phyloP scores from a whole-genome alignment of 2,329 filamentous ascomycete species.

The Pestalotiopsis sp. region DNA sequence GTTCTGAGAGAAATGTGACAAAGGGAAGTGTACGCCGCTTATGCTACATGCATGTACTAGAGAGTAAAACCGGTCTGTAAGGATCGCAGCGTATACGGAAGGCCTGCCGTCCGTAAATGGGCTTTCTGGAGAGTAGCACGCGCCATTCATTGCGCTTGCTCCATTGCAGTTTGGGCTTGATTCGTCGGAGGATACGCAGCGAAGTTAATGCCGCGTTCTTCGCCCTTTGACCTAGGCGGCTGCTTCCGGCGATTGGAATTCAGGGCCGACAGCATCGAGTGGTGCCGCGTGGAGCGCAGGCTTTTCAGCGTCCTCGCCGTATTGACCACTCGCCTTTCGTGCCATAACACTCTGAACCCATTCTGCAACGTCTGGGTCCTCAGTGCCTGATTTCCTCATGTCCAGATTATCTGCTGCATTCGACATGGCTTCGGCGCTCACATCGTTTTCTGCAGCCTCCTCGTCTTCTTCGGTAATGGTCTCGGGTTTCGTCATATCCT shows the following conservation, averaged over 20 bases:
- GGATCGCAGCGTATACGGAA: background rate
- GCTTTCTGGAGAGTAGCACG: background rate
- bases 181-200: background rate
- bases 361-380: constrained; percentile 80
- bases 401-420: constrained; percentile 47
- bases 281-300: constrained; percentile 89
- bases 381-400: constrained; percentile 47
- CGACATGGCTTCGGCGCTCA: constrained; percentile 39
- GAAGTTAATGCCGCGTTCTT: background rate
- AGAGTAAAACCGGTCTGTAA: background rate
- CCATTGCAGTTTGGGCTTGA: background rate
- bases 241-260: constrained; percentile 32
- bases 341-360: constrained; percentile 80
- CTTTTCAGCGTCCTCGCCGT: constrained; percentile 54
- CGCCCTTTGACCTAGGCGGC: constrained; percentile 23
- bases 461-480: constrained; percentile 37
- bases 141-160: background rate
- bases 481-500: constrained; percentile 71
- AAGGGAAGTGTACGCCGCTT: constrained; percentile 26
- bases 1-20: constrained; percentile 4
- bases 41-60: constrained; percentile 25
- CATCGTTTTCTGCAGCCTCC: constrained; percentile 32
- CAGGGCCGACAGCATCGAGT: constrained; percentile 68
- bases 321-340: constrained; percentile 59
- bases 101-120: constrained; percentile 2